Conservation (phyloP, 257 asterid genomes). For the Primulina eburnea region DNA sequence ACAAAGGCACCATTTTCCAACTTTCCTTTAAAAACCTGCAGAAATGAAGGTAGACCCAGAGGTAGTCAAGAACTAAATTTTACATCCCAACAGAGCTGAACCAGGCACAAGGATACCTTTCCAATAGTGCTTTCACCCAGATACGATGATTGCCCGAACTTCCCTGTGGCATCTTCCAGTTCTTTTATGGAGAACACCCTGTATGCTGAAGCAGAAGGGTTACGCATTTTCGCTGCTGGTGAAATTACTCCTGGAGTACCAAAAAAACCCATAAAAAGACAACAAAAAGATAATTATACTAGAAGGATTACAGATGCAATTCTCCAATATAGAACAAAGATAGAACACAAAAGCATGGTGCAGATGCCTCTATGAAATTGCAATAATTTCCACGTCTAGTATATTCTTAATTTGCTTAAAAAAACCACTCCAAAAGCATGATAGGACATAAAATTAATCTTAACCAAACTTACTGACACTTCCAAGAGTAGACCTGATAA, state of each 20-base stretch:
- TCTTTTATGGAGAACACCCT: conserved; percentile 63
- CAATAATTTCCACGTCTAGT: background rate
- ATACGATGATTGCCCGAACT: conserved; percentile 60
- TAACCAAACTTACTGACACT: background rate
- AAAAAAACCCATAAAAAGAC: background rate
- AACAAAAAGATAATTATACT: background rate
- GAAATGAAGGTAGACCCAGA: conserved; percentile 22
- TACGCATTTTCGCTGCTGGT: conserved; percentile 60
- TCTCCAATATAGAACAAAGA: background rate
- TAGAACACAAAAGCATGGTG: conserved; percentile 1
- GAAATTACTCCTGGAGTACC: conserved; percentile 64
- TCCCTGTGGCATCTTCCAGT: conserved; percentile 67
- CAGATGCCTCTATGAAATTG: background rate
- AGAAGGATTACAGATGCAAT: background rate
- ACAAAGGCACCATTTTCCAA: conserved; percentile 61
- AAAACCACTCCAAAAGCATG: background rate
- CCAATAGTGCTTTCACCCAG: conserved; percentile 88
- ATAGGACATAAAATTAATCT: background rate
- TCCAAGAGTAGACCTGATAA: background rate
- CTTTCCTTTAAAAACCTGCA: conserved; percentile 83
- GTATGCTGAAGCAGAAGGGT: conserved; percentile 51
- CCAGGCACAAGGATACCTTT: conserved; percentile 45
- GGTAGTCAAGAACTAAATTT: background rate
- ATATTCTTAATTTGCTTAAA: no score
- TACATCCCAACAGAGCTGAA: background rate